Evolutionary conservation across 192 early-diverging fungal species (phyloP), one percentile per base, ranked within the genome.

Genomic region (Chytriomyces sp.): DNA sequence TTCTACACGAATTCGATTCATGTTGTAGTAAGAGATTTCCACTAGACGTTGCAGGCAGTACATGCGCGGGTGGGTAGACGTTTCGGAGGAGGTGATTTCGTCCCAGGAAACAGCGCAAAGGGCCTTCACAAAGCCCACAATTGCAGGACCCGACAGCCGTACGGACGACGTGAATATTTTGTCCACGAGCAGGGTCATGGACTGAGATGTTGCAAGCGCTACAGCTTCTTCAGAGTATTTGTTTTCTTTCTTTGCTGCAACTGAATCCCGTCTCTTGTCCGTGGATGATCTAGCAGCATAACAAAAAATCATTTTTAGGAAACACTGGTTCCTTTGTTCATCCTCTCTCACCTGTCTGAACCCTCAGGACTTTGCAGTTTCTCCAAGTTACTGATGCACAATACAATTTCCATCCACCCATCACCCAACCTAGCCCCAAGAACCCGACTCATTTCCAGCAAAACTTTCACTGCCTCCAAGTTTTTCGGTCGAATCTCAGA

Each of bases 1-100:
- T 82, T 98, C 96, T 57, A 96, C 89, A 79, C 96, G 89, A 79
- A 98, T 98, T 83, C 96, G 95, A 53, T 89, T 90, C 96, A 98
- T 98, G 85, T 98, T 98, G 87, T 98, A 98, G 86, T 98, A 97
- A 0, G 91, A 89, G 60, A 98, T 95, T 76, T 98, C 96, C 0
- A 98, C 95, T 16, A 98, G 85, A 63, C 94, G 92, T 72, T 95
- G 95, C 64, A 98, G 85, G 81, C 92, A 95, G 86, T 88, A 88
- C 87, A 88, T 88, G 5, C 83, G 61, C n/a, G 85, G 85, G 43
- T 86, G 86, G 61, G 83, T 77, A 47, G 79, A 70, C 24, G 82
- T 83, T 68, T 84, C 82, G 20, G 81, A 79, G 24, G 69, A 64
- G 0, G 80, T 77, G 46, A 98, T 94, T 77, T 98, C 96, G 73